Evolutionary conservation across 176 grass and related monocot species (phyloP), one percentile per base, ranked within the genome.

Genomic region (Juncus inflexus): DNA sequence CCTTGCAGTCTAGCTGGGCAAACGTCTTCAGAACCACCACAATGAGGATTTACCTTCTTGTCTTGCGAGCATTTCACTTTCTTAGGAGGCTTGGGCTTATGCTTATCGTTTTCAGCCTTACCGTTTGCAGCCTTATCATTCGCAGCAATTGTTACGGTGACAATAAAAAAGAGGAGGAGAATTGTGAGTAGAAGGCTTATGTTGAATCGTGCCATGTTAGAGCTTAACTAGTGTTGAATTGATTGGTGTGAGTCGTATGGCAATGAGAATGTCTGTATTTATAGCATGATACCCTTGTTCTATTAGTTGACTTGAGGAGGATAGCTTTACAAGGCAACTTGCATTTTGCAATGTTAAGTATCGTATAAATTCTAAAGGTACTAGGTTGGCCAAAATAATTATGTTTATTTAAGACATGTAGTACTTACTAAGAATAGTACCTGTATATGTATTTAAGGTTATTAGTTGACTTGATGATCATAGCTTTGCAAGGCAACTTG

Each of bases 1-100:
- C 15, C 16, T 52, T 12, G 28, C 64, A 67, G 19, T 67, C 64
- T 67, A 50, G 4, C 12, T 3, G 64, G 45, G 64, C 64, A 67
- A 7, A n/a, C 5, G n/a, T 42, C 64, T 67, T 52, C 4, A 67
- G 37, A 5, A 7, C 64, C 64, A 50, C 45, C 37, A 12, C 64
- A 67, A 35, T 7, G 35, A 12, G 45, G 19, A 5, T 3, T 7
- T n/a, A 67, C 45, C 49, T 67, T 7, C 2, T 52, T 9, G 9
- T 12, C 45, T 12, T 12, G 35, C 14, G 64, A 52, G 42, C 64
- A 67, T 6, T n/a, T 12, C 42, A 52, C 64, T 35, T 37, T 12
- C 45, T 52, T 67, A 12, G 42, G 40, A 39, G 61, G 9, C 3
- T 5, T 8, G 28, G 43, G 43, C 6, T n/a, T 62, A 0, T 9